Evolutionary conservation across 306 rosid species (phyloP).

Genomic region (Trifolium pratense): DNA sequence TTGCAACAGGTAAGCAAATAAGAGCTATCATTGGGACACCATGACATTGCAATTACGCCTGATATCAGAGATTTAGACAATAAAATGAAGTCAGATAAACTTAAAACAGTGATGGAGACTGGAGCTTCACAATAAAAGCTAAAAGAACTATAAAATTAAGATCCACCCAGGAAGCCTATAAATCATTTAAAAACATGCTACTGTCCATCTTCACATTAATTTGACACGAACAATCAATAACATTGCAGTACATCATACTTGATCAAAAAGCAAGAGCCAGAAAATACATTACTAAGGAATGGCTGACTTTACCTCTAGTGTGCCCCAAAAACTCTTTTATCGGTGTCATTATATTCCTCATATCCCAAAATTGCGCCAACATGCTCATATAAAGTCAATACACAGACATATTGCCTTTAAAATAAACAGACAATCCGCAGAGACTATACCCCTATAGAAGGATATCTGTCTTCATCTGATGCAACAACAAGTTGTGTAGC

Average conservation of each 20-base stretch:
- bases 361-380: conserved; percentile 93
- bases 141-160: too few species aligned
- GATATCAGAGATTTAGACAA: conserved; percentile 42
- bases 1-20: conserved; percentile 94
- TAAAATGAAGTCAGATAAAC: conserved; percentile 32
- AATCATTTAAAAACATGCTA: conserved; percentile 17
- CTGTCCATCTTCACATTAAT: conserved; percentile 13
- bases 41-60: conserved; percentile 99
- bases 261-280: conserved; percentile 19
- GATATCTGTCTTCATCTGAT: conserved; percentile 92
- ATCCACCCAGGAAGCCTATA: conserved; percentile 10
- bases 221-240: conserved; percentile 24
- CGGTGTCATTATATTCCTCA: conserved; percentile 91
- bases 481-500: conserved; percentile 98
- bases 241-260: conserved; percentile 17
- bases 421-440: conserved; percentile 32
- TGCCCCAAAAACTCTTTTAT: conserved; percentile 93
- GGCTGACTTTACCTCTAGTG: conserved; percentile 69
- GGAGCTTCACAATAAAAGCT: too few species aligned
- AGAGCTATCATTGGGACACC: conserved; percentile 96
- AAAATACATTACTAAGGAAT: conserved; percentile 17
- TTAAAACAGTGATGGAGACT: too few species aligned
- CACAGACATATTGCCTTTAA: conserved; percentile 30
- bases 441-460: conserved; percentile 78
- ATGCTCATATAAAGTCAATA: conserved; percentile 43